Percentiles rank a stretch among this genome's conserved stretches.
Conservation (phyloP, 805 yeast species). For the Cyberlindnera americana region DNA sequence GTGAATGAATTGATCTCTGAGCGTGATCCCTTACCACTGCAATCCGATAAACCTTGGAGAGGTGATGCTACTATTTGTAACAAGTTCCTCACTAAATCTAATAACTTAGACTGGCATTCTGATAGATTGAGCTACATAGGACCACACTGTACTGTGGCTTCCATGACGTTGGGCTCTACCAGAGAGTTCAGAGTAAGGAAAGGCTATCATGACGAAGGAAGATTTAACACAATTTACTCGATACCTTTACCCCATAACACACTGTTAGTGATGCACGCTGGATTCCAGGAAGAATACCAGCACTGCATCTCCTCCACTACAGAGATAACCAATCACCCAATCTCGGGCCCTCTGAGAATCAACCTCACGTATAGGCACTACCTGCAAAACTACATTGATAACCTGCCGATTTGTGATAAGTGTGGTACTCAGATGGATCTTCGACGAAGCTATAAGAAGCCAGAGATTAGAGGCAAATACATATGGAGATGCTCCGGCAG, state of each 20-base stretch:
- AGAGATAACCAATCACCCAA: constrained; percentile 42
- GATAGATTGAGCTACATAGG: constrained; percentile 72
- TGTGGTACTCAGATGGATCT: constrained; percentile 45
- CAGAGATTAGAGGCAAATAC: constrained; percentile 49
- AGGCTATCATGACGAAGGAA: constrained; percentile 29
- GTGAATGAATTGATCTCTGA: constrained; percentile 35
- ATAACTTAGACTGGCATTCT: constrained; percentile 70
- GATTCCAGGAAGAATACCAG: constrained; percentile 72
- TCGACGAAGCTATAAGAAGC: constrained; percentile 49
- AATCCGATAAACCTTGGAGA: constrained; percentile 42
- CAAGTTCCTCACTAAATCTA: constrained; percentile 44
- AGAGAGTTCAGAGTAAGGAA: constrained; percentile 61
- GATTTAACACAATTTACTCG: constrained; percentile 36
- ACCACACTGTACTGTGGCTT: constrained; percentile 64
- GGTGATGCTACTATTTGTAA: constrained; percentile 56
- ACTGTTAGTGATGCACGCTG: constrained; percentile 69
- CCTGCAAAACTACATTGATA: constrained; percentile 33
- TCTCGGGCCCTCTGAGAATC: constrained; percentile 49
- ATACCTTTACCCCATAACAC: constrained; percentile 71
- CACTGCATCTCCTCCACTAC: constrained; percentile 55
- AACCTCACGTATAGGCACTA: constrained; percentile 65
- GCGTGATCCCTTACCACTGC: constrained; percentile 36
- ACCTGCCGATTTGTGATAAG: constrained; percentile 41
- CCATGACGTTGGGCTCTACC: constrained; percentile 65
- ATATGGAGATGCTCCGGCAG: constrained; percentile 61